phyloP scores from a whole-genome alignment of 192 early-diverging fungal species.

The Spizellomyces punctatus region DNA sequence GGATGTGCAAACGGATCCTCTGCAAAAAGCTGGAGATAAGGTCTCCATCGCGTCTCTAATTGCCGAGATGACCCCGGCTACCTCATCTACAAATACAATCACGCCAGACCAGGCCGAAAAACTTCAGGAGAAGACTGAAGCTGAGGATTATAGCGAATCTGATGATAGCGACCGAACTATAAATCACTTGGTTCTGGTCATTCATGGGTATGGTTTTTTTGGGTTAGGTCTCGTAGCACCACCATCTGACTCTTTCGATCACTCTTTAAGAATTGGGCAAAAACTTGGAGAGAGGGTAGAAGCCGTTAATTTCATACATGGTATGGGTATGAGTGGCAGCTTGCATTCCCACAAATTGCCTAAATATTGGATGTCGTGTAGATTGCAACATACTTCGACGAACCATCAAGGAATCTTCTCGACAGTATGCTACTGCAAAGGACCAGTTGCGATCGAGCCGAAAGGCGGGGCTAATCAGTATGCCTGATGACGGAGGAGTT shows the following conservation, averaged over 20 bases:
- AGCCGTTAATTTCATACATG: slow-evolving; percentile 65
- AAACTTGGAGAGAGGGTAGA: slow-evolving; percentile 75
- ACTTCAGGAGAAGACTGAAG: slow-evolving; percentile 44
- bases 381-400: slow-evolving; percentile 69
- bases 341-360: no score
- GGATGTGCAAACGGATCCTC: slow-evolving; percentile 36
- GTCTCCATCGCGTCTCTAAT: background rate
- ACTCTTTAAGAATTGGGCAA: slow-evolving; percentile 61
- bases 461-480: slow-evolving; percentile 30
- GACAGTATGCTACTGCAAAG: slow-evolving; percentile 42
- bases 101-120: slow-evolving; percentile 52
- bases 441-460: slow-evolving; percentile 18
- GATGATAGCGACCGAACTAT: slow-evolving; percentile 69
- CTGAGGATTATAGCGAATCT: slow-evolving; percentile 55
- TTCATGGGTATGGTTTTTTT: slow-evolving; percentile 61
- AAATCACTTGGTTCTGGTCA: slow-evolving; percentile 78
- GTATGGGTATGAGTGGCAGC: background rate
- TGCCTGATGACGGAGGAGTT: slow-evolving; percentile 54
- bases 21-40: slow-evolving; percentile 25
- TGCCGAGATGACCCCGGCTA: slow-evolving; percentile 12
- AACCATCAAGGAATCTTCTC: slow-evolving; percentile 58
- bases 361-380: slow-evolving; percentile 12
- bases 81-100: background rate
- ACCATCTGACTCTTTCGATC: background rate
- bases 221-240: slow-evolving; percentile 9